A percentile compares a stretch with the other conserved stretches of the same genome.
Evolutionary conservation across 2,329 filamentous ascomycete species (phyloP).

Genomic region (Aspergillus versicolor): DNA sequence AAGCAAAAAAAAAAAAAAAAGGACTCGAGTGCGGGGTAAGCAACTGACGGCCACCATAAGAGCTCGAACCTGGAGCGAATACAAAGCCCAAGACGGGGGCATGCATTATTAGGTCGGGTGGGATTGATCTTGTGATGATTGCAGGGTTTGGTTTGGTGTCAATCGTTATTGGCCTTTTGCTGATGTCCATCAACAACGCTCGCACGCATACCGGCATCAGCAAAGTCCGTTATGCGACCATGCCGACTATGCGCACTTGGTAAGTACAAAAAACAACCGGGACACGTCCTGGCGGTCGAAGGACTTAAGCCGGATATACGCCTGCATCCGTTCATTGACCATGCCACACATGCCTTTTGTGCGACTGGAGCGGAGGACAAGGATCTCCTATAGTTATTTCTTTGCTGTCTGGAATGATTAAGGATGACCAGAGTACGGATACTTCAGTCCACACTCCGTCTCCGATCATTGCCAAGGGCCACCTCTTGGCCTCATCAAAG

Average conservation of each 20-base stretch:
- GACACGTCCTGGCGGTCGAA: not conserved
- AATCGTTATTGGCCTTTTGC: not conserved
- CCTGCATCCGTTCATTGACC: not conserved
- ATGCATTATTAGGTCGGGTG: not conserved
- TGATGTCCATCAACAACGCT: not conserved
- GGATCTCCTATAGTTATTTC: no score
- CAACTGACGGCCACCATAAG: not conserved
- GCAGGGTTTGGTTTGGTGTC: not conserved
- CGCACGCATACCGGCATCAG: not conserved
- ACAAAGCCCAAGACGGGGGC: not conserved
- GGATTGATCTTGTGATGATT: not conserved
- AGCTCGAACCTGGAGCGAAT: not conserved
- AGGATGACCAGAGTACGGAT: no score
- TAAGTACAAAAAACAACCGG: no score
- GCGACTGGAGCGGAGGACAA: not conserved
- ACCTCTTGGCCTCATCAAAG: not conserved
- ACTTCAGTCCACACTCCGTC: not conserved
- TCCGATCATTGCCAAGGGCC: not conserved
- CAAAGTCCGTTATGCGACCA: not conserved
- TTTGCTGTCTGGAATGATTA: no score
- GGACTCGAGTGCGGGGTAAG: not conserved
- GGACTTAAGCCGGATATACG: conserved; percentile 3
- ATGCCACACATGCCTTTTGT: not conserved
- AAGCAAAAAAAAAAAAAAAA: not conserved
- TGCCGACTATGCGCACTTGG: no score